Conservation (phyloP, 2,329 filamentous ascomycete species). For the Phaeosphaeriaceae sp. region DNA sequence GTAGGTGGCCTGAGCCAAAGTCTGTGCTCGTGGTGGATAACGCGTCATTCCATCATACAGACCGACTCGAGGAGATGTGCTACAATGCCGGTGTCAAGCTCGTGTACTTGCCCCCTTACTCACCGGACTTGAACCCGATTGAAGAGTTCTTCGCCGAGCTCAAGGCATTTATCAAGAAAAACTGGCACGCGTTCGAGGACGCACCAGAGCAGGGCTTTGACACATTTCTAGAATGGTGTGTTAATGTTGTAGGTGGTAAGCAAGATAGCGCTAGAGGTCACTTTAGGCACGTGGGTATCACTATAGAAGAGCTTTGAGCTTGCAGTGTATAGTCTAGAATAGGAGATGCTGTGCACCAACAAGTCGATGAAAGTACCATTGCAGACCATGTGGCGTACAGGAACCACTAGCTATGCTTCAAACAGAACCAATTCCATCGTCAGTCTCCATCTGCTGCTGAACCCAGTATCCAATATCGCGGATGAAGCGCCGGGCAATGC, state of each 20-base stretch:
- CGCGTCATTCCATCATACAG: no score
- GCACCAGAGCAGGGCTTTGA: slow-evolving; percentile 26
- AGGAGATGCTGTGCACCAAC: neutral
- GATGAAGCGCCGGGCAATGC: slow-evolving; percentile 38
- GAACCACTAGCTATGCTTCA: neutral
- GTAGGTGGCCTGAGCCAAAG: no score
- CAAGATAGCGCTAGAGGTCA: slow-evolving; percentile 21
- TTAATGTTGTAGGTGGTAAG: slow-evolving; percentile 30
- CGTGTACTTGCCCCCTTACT: no score
- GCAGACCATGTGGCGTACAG: no score
- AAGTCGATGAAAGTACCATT: no score
- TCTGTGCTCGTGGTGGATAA: no score
- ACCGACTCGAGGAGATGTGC: no score
- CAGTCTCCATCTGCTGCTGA: slow-evolving; percentile 5
- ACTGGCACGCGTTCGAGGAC: slow-evolving; percentile 18
- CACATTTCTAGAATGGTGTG: slow-evolving; percentile 35
- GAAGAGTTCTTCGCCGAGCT: no score
- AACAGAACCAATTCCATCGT: neutral
- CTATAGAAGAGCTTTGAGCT: neutral
- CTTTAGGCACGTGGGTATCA: slow-evolving; percentile 31
- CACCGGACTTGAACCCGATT: no score
- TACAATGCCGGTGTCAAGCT: no score
- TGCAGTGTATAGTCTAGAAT: neutral
- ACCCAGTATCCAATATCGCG: slow-evolving; percentile 32
- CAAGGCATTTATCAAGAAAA: slow-evolving; percentile 4